A percentile compares a stretch with the other conserved stretches of the same genome.
These are phyloP conservation scores for Wickerhamiella domercqiae DNA, from an alignment of 805 yeast species.

Conservation along the genomic window DNA sequence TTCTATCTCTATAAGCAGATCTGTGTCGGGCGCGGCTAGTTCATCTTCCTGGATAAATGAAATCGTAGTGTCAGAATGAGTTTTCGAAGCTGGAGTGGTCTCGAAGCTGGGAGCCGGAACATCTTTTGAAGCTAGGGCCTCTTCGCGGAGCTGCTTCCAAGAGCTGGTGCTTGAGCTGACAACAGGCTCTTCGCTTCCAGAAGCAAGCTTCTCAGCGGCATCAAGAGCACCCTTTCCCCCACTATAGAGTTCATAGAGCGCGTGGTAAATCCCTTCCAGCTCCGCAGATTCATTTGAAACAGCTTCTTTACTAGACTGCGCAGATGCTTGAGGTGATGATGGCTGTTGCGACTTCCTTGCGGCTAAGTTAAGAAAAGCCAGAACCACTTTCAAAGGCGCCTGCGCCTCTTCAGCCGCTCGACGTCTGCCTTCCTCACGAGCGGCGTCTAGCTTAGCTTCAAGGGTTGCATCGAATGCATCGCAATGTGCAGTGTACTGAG, in stretches of 20 bases:
- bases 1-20: too few relatives aligned
- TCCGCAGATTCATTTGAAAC: conserved; percentile 12
- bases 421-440: conserved; percentile 5
- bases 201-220: conserved; percentile 19
- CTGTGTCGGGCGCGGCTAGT: too few relatives aligned
- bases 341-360: conserved; percentile 21
- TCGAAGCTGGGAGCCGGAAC: background rate
- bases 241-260: conserved; percentile 20
- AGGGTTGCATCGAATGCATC: conserved; percentile 9
- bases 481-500: conserved; percentile 14
- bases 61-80: conserved; percentile 1
- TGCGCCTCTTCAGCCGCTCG: conserved; percentile 8
- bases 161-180: background rate
- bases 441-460: conserved; percentile 7
- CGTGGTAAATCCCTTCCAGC: conserved; percentile 20
- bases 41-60: conserved; percentile 12
- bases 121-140: background rate
- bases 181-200: conserved; percentile 15
- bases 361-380: conserved; percentile 23
- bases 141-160: background rate
- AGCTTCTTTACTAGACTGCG: too few relatives aligned
- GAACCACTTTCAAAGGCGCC: conserved; percentile 14
- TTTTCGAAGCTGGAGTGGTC: background rate
- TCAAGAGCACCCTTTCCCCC: conserved; percentile 23
- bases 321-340: too few relatives aligned